A percentile compares a stretch with the other conserved stretches of the same genome.
Conservation (phyloP, 176 grass and related monocot species). For the Aegilops tauschii region DNA sequence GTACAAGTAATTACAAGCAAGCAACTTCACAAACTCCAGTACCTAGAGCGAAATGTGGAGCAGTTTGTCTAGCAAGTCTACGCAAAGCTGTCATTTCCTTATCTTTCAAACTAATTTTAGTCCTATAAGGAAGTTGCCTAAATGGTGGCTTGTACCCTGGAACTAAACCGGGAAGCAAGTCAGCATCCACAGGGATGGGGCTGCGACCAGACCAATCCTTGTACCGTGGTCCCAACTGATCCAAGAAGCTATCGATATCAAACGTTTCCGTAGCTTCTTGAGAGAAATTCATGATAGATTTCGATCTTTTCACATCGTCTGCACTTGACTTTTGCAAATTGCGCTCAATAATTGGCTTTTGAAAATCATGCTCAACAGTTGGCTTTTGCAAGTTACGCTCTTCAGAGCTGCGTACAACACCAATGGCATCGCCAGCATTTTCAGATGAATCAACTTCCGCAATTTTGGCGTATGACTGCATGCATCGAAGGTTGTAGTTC, state of each 20-base stretch:
- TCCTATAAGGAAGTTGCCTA: slow-evolving; percentile 77
- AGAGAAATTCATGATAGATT: slow-evolving; percentile 2
- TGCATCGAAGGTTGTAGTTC: slow-evolving; percentile 74
- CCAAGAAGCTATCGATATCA: slow-evolving; percentile 68
- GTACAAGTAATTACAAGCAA: neutral
- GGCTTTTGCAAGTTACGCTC: neutral
- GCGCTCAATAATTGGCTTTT: neutral
- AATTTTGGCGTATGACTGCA: slow-evolving; percentile 66
- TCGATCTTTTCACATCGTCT: slow-evolving; percentile 1
- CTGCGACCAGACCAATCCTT: slow-evolving; percentile 79
- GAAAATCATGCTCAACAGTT: neutral
- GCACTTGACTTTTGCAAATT: slow-evolving; percentile 15
- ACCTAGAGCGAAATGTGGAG: slow-evolving; percentile 95
- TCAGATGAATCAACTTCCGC: slow-evolving; percentile 14
- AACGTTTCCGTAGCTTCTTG: slow-evolving; percentile 34
- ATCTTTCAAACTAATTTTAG: slow-evolving; percentile 56
- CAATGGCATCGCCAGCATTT: neutral
- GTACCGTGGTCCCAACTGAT: slow-evolving; percentile 82
- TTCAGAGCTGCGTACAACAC: neutral
- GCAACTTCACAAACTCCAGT: neutral
- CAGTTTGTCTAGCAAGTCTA: slow-evolving; percentile 78
- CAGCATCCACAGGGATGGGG: slow-evolving; percentile 90
- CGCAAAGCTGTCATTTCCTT: slow-evolving; percentile 73
- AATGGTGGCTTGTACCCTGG: slow-evolving; percentile 73
- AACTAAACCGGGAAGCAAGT: slow-evolving; percentile 75